Conservation (phyloP, 257 asterid genomes). For the Orobanche coerulescens region DNA sequence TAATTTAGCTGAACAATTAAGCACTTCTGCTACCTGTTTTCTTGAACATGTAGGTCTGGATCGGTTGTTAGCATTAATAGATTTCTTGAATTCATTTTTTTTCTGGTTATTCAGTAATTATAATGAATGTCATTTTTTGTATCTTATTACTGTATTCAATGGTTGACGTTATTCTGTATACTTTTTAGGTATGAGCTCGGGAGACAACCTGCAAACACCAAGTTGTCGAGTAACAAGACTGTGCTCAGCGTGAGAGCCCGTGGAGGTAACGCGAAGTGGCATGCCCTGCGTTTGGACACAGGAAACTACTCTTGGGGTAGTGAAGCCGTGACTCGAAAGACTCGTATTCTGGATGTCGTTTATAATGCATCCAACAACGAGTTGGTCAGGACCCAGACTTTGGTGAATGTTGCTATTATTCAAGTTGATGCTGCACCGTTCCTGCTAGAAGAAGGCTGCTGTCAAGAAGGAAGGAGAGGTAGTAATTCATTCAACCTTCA, state of each 20-base stretch:
- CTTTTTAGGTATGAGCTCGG: slow-evolving; percentile 41
- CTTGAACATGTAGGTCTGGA: background rate
- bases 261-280: slow-evolving; percentile 52
- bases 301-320: slow-evolving; percentile 54
- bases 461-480: slow-evolving; percentile 46
- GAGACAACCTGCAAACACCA: slow-evolving; percentile 39
- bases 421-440: slow-evolving; percentile 49
- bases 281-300: slow-evolving; percentile 46
- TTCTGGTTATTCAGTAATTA: background rate
- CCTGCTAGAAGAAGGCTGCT: slow-evolving; percentile 44
- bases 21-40: too few relatives aligned
- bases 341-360: slow-evolving; percentile 36
- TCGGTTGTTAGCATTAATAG: background rate
- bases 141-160: background rate
- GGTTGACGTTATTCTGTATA: background rate
- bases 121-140: background rate
- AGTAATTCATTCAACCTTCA: background rate
- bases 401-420: slow-evolving; percentile 39
- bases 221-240: slow-evolving; percentile 38
- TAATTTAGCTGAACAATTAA: too few relatives aligned
- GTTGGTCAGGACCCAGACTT: slow-evolving; percentile 39
- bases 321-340: slow-evolving; percentile 36
- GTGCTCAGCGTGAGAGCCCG: slow-evolving; percentile 40
- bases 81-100: background rate
- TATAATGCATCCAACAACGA: slow-evolving; percentile 42